phyloP scores from a whole-genome alignment of 257 asterid genomes.

The Gentiana straminea region DNA sequence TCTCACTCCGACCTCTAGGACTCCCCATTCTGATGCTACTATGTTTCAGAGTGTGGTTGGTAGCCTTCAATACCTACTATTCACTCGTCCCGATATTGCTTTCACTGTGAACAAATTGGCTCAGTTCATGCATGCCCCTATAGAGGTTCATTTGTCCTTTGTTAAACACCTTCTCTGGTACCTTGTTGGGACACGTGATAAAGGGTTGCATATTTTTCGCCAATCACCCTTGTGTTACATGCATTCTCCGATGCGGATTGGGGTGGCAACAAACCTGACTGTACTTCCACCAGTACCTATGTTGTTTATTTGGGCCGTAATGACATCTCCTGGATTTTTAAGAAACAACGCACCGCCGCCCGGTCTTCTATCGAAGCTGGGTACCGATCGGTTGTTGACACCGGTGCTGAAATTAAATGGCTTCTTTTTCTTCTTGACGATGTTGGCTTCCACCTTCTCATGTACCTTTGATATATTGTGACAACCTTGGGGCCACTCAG shows the following conservation, averaged over 20 bases:
- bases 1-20: not conserved
- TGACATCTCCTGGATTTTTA: not conserved
- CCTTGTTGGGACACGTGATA: not conserved
- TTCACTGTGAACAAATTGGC: not conserved
- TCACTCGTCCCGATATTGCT: not conserved
- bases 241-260: too few relatives aligned
- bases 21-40: not conserved
- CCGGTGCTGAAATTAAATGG: not conserved
- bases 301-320: not conserved
- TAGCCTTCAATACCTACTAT: not conserved
- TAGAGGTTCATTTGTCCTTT: not conserved
- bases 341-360: not conserved
- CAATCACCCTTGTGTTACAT: not conserved
- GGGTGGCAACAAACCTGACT: not conserved
- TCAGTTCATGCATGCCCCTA: not conserved
- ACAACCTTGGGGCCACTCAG: too few relatives aligned
- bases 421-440: not conserved
- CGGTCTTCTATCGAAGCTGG: not conserved
- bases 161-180: not conserved
- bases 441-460: not conserved
- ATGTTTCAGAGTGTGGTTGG: not conserved
- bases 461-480: too few relatives aligned
- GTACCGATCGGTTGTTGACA: not conserved
- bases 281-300: not conserved
- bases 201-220: not conserved